These are phyloP conservation scores for Globisporangium uncinulatum DNA, from an alignment of 352 stramenopile species.

Conservation along the genomic window DNA sequence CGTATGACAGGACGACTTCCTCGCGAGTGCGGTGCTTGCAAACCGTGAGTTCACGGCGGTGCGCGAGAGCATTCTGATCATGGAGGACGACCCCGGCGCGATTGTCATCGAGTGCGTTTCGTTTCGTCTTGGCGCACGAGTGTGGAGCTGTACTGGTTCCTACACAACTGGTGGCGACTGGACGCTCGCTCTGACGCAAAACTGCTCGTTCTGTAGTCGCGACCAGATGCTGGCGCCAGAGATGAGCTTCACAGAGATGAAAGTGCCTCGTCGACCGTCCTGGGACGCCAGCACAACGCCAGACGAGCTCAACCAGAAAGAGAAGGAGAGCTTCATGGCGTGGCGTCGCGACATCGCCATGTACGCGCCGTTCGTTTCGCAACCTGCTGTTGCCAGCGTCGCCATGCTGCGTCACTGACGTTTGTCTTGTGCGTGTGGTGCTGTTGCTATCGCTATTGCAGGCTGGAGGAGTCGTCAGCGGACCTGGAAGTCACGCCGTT, in stretches of 20 bases:
- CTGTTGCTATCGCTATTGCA: slow-evolving; percentile 11
- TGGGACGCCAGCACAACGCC: slow-evolving; percentile 95
- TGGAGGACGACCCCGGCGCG: slow-evolving; percentile 56
- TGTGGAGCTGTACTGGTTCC: too few relatives aligned
- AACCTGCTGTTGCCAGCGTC: not conserved
- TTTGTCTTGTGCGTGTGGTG: not conserved
- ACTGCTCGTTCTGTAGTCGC: slow-evolving; percentile 23
- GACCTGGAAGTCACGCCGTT: slow-evolving; percentile 96
- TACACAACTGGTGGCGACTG: too few relatives aligned
- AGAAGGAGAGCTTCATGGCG: slow-evolving; percentile 97
- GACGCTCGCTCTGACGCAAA: not conserved
- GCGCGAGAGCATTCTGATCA: slow-evolving; percentile 82
- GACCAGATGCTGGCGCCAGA: slow-evolving; percentile 51
- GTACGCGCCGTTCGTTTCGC: slow-evolving; percentile 23
- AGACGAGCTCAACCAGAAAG: slow-evolving; percentile 92
- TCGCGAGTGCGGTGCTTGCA: slow-evolving; percentile 87
- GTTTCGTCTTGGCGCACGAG: too few relatives aligned
- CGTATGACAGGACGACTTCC: slow-evolving; percentile 81
- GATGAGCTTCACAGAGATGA: slow-evolving; percentile 94
- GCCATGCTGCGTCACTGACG: not conserved
- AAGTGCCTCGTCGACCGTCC: slow-evolving; percentile 93
- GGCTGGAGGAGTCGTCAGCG: slow-evolving; percentile 70
- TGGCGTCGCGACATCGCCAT: slow-evolving; percentile 96
- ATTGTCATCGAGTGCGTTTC: slow-evolving; percentile 60
- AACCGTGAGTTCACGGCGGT: slow-evolving; percentile 91